Conservation (phyloP, 192 early-diverging fungal genomes). For the Entomortierella chlamydospora region DNA sequence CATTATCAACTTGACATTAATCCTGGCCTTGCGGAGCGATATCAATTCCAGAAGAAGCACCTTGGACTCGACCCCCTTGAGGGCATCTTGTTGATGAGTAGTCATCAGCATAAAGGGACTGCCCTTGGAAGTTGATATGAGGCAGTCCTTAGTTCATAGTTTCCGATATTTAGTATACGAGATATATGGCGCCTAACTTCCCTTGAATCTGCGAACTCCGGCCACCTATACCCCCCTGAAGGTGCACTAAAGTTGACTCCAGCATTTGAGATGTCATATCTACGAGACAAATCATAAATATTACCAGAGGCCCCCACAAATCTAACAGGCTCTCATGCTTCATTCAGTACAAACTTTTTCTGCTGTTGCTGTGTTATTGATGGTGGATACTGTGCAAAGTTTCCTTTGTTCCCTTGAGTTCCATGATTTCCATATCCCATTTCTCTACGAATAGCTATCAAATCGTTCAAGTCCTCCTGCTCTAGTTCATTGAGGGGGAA, state of each 20-base stretch:
- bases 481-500: slow-evolving; percentile 38
- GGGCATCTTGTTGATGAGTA: background rate
- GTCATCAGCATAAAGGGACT: background rate
- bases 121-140: background rate
- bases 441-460: slow-evolving; percentile 20
- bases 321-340: slow-evolving; percentile 4
- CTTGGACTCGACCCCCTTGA: background rate
- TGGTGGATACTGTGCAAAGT: background rate
- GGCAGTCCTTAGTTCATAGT: background rate
- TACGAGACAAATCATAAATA: background rate
- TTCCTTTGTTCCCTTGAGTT: background rate
- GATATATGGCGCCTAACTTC: slow-evolving; percentile 1
- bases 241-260: background rate
- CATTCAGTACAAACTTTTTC: slow-evolving; percentile 17
- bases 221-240: background rate
- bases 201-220: background rate
- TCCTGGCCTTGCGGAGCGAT: background rate
- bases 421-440: slow-evolving; percentile 23
- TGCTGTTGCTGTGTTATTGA: background rate
- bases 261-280: background rate
- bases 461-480: slow-evolving; percentile 38
- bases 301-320: slow-evolving; percentile 25
- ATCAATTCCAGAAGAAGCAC: background rate
- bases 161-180: background rate
- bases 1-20: background rate